Evolutionary conservation across 768 basidiomycete species (phyloP).

Genomic region (Termitomyces sp.): DNA sequence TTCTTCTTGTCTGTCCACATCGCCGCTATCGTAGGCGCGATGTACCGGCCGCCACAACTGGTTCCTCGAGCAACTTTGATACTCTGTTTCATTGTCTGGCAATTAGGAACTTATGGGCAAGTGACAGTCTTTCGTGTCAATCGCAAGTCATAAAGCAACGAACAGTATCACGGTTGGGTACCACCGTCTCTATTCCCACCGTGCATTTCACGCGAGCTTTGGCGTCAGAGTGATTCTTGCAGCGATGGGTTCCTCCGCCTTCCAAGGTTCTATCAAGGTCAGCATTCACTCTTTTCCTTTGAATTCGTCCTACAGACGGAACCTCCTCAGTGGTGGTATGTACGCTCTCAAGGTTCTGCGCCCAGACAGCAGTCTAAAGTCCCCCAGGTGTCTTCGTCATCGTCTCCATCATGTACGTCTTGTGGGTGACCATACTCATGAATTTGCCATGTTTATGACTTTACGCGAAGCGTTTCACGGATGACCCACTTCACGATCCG

Average conservation of each 20-base stretch:
- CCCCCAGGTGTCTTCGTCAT: neutral
- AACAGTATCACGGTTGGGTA: conserved; percentile 69
- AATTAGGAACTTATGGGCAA: conserved; percentile 66
- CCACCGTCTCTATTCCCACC: conserved; percentile 75
- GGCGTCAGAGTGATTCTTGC: conserved; percentile 55
- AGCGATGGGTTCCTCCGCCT: conserved; percentile 62
- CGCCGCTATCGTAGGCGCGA: conserved; percentile 46
- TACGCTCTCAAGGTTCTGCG: neutral
- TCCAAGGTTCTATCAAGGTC: conserved; percentile 79
- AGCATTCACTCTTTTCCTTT: conserved; percentile 2
- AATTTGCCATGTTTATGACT: neutral
- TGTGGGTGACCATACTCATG: neutral
- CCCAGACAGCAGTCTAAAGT: neutral
- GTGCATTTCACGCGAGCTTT: conserved; percentile 54
- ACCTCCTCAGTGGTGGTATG: neutral
- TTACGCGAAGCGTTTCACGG: neutral
- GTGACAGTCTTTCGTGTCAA: conserved; percentile 13
- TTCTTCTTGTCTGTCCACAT: conserved; percentile 57
- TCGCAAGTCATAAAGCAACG: neutral
- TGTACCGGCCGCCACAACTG: conserved; percentile 39
- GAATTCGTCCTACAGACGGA: neutral
- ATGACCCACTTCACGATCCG: conserved; percentile 1
- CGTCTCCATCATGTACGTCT: conserved; percentile 2
- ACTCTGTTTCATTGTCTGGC: conserved; percentile 58
- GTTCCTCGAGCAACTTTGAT: conserved; percentile 40